Base-by-base conservation (phyloP, 1,284 basidiomycete species). In the Laetiporus sulphureus region DNA sequence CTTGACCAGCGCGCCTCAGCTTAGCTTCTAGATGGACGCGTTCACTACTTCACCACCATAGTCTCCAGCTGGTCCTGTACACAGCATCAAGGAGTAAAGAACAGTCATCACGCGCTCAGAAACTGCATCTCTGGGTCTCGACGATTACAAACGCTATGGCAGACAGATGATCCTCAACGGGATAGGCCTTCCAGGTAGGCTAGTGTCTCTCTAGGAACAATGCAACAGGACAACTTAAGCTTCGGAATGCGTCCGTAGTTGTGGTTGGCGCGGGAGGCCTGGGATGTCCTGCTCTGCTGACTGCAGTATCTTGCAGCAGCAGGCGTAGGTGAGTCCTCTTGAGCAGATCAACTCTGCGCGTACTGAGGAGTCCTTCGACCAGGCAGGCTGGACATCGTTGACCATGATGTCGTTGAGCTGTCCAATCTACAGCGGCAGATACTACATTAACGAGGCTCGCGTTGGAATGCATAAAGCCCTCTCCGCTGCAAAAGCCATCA, bases 371-470 rank as follows among this genome's bases (percentile, higher is more conserved):
- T 11, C 12, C 2, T 38, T 19, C 13, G 32, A 13, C 4, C 47
- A 90, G 91, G 91, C 19, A 71, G 72, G 36, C 77, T 99, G 40
- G 87, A 83, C 0, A 86, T 99, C 33, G 71, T 98, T 36, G 96
- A 99, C 61, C 87, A 92, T 55, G 96, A 99, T 59, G 65, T 65
- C 0, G 92, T 99, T 36, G 91, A 96, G 49, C 57, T 88, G 1
- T 96, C 92, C 19, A 99, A 99, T 61, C 74, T 99, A 1, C 91
- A 96, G 53, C 75, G 96, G 27, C 96, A 99, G 61, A 77, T 98
- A 11, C 70, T 99, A 21, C 95, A 99, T 58, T n/a, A 83, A 73
- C 5, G 86, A 94, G 61, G 69, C 69, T 3, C 79, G 80, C 0
- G 65, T 97, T n/a, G 93, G 91, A 2, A 75, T 77, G 66, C 68